Percentiles rank a stretch among this genome's conserved stretches.
phyloP scores from a whole-genome alignment of 164 flowering plant species.

The Echeveria elegans region DNA sequence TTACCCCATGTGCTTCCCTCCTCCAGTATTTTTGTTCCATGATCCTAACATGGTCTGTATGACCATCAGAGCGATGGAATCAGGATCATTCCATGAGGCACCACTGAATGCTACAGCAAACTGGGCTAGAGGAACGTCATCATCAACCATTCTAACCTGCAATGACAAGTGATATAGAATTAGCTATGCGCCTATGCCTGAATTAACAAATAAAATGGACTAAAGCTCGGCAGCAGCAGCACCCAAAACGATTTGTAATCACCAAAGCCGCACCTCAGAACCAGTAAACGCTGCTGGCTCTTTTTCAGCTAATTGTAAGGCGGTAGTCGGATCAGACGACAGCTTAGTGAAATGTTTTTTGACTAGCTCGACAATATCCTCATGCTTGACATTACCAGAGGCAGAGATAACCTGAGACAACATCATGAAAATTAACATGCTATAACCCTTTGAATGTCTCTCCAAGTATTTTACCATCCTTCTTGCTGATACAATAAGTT shows the following conservation, averaged over 20 bases:
- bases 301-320: conserved; percentile 61
- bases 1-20: conserved; percentile 97
- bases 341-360: conserved; percentile 72
- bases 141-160: conserved; percentile 87
- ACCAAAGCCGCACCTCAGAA: conserved; percentile 64
- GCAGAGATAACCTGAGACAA: conserved; percentile 72
- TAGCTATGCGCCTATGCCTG: not conserved
- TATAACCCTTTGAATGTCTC: not conserved
- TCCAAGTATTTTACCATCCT: not conserved
- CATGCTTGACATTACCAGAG: conserved; percentile 93
- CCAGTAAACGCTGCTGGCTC: conserved; percentile 88
- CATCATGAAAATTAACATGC: not conserved
- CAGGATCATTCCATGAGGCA: conserved; percentile 98
- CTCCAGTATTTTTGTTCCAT: conserved; percentile 71
- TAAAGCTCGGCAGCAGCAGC: not conserved
- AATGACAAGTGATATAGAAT: not conserved
- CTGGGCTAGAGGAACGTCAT: conserved; percentile 85
- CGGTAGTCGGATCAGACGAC: conserved; percentile 68
- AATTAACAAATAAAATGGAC: not conserved
- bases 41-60: conserved; percentile 94
- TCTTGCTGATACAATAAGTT: not conserved
- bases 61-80: conserved; percentile 93
- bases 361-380: conserved; percentile 82
- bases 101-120: conserved; percentile 95
- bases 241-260: not conserved